Conservation (phyloP, 352 stramenopile genomes). For the Pythium aristosporum region DNA sequence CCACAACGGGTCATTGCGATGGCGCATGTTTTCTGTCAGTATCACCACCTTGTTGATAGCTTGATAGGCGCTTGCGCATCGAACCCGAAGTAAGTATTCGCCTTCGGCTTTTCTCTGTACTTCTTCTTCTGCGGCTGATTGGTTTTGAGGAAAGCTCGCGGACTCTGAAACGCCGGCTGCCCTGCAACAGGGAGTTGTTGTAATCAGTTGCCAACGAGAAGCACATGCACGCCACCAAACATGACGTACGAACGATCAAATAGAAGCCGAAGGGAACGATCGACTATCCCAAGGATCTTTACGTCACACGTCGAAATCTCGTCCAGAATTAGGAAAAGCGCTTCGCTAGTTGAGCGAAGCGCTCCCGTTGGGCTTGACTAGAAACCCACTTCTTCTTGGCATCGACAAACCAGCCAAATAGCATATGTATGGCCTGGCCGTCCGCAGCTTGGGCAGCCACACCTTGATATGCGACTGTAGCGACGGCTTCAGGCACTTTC, state of each 20-base stretch:
- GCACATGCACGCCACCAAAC: constrained; percentile 26
- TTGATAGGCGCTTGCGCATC: not conserved
- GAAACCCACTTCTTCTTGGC: constrained; percentile 12
- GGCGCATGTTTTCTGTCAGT: constrained; percentile 18
- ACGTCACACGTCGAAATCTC: constrained; percentile 25
- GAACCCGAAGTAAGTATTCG: constrained; percentile 1
- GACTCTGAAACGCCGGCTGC: constrained; percentile 14
- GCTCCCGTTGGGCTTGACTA: constrained; percentile 12
- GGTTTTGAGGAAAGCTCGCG: not conserved
- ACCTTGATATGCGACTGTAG: constrained; percentile 23
- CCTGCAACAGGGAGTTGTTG: constrained; percentile 29
- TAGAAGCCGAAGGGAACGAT: constrained; percentile 6
- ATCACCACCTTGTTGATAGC: constrained; percentile 3
- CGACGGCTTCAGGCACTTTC: constrained; percentile 15
- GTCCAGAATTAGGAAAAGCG: constrained; percentile 26
- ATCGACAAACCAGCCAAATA: constrained; percentile 21
- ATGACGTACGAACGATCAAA: not conserved
- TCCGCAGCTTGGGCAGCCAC: constrained; percentile 27
- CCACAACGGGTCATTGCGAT: constrained; percentile 2
- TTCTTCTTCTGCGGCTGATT: not conserved
- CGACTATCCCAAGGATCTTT: constrained; percentile 11
- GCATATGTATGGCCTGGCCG: constrained; percentile 27
- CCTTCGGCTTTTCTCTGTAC: too few relatives aligned
- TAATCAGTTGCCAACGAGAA: constrained; percentile 33
- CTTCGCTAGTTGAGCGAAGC: constrained; percentile 10